These are phyloP conservation scores for Paecilomyces formosus DNA, from an alignment of 2,329 filamentous ascomycete genomes.

Conservation along the genomic window DNA sequence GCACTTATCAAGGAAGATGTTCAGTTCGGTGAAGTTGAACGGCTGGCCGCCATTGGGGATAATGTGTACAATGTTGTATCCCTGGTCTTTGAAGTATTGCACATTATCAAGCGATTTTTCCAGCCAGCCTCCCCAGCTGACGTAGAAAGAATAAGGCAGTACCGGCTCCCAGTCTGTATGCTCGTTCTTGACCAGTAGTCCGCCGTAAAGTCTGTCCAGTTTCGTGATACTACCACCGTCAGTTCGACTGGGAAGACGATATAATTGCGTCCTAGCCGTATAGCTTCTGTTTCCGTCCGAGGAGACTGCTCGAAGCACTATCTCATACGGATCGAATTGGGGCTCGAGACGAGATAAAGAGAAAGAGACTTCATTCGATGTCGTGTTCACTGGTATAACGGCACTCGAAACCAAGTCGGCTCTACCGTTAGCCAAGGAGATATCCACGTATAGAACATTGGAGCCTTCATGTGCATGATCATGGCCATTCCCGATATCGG, in stretches of 20 bases:
- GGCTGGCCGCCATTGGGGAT: conserved; percentile 34
- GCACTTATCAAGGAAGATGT: conserved; percentile 34
- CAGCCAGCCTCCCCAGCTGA: conserved; percentile 32
- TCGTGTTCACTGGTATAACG: conserved; percentile 29
- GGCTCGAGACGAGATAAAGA: conserved; percentile 22
- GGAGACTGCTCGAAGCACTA: conserved; percentile 26
- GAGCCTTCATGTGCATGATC: conserved; percentile 9
- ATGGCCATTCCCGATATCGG: conserved; percentile 7
- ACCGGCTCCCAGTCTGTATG: conserved; percentile 27
- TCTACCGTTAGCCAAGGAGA: conserved; percentile 14
- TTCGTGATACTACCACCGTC: conserved; percentile 39
- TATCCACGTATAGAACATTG: conserved; percentile 21
- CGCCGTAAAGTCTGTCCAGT: conserved; percentile 41
- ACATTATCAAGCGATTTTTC: conserved; percentile 29
- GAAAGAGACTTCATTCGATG: conserved; percentile 28
- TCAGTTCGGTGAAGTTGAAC: conserved; percentile 33
- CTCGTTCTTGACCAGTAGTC: conserved; percentile 35
- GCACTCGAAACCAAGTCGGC: conserved; percentile 15
- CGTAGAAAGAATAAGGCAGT: conserved; percentile 43
- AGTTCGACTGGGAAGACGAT: conserved; percentile 34
- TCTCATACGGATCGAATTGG: conserved; percentile 26
- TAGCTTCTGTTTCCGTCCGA: conserved; percentile 25
- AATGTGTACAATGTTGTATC: conserved; percentile 43
- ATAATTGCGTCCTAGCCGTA: conserved; percentile 29
- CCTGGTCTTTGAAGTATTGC: conserved; percentile 31